These are phyloP conservation scores for Saccharomycopsis schoenii DNA, from an alignment of 805 yeast species.

Conservation along the genomic window DNA sequence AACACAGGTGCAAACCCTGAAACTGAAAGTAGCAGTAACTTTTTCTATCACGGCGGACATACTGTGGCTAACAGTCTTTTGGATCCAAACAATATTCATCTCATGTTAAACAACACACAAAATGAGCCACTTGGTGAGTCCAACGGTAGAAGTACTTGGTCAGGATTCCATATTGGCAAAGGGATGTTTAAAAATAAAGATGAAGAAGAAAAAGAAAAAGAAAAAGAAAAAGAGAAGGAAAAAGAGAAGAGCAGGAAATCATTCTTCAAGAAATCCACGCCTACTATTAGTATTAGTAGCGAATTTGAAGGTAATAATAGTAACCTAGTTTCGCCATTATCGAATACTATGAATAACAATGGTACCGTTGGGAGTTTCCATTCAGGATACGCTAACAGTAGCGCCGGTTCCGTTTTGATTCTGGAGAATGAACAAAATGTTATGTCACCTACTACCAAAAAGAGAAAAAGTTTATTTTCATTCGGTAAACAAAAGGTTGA, in stretches of 20 bases:
- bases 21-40: not conserved
- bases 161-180: not conserved
- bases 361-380: not conserved
- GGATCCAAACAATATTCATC: not conserved
- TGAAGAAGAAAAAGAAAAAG: not conserved
- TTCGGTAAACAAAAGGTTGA: not conserved
- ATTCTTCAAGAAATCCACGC: not conserved
- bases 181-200: not conserved
- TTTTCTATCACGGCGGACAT: not conserved
- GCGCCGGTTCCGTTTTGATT: not conserved
- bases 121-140: not conserved
- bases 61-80: not conserved
- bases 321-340: not conserved
- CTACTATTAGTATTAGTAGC: not conserved
- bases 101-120: not conserved
- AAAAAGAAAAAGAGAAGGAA: not conserved
- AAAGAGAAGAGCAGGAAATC: not conserved
- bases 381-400: not conserved
- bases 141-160: not conserved
- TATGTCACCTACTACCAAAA: not conserved
- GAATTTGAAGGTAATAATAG: not conserved
- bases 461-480: conserved; percentile 1
- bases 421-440: not conserved
- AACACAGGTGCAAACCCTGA: not conserved
- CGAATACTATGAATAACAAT: not conserved